These are phyloP conservation scores for Elongisporangium undulatum DNA, from an alignment of 352 stramenopile genomes.

Conservation along the genomic window DNA sequence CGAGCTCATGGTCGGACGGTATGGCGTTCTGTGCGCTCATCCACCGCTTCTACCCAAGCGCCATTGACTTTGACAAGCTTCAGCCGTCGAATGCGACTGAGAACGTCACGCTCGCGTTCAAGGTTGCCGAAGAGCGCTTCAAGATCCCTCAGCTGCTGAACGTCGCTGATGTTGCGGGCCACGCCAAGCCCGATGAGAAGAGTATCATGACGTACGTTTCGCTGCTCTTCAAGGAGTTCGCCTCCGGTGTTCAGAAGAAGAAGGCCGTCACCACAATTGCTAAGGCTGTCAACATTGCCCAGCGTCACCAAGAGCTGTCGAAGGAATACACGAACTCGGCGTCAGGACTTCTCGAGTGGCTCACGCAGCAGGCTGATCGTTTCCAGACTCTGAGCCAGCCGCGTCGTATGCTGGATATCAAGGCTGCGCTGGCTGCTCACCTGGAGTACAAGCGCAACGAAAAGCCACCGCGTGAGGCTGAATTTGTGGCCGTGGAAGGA, in stretches of 20 bases:
- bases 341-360: slow-evolving; percentile 69
- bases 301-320: slow-evolving; percentile 83
- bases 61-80: slow-evolving; percentile 81
- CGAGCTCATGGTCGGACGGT: slow-evolving; percentile 79
- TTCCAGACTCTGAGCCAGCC: slow-evolving; percentile 74
- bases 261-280: slow-evolving; percentile 87
- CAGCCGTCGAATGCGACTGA: slow-evolving; percentile 53
- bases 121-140: slow-evolving; percentile 80
- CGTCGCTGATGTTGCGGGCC: slow-evolving; percentile 79
- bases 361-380: slow-evolving; percentile 57
- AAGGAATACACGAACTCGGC: slow-evolving; percentile 70
- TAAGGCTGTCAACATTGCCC: slow-evolving; percentile 88
- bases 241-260: slow-evolving; percentile 86
- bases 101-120: slow-evolving; percentile 84
- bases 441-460: slow-evolving; percentile 88
- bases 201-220: slow-evolving; percentile 91
- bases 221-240: slow-evolving; percentile 90
- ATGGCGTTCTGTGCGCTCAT: slow-evolving; percentile 90
- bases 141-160: slow-evolving; percentile 87
- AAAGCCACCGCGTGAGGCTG: slow-evolving; percentile 74
- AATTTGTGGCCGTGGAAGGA: slow-evolving; percentile 78
- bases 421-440: slow-evolving; percentile 56
- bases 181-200: slow-evolving; percentile 88
- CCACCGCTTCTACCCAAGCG: slow-evolving; percentile 83
- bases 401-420: slow-evolving; percentile 62